These are phyloP conservation scores for Dendrothele bispora DNA, from an alignment of 768 basidiomycete genomes.

Conservation along the genomic window DNA sequence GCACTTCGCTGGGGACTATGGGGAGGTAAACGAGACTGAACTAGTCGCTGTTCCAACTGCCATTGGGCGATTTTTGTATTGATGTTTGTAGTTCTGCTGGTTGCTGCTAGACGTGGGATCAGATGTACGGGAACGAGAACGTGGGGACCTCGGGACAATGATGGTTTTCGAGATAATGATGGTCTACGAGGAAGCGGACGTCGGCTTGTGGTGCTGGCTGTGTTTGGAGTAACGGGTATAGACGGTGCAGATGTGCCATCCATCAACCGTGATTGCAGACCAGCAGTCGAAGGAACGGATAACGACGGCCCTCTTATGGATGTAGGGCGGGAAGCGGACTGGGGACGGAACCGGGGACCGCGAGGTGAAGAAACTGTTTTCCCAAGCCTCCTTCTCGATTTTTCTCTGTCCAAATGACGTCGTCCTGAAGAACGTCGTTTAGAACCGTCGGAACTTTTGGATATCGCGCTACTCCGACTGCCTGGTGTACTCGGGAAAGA, in stretches of 20 bases:
- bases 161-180: neutral
- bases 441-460: too few species aligned
- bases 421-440: slow-evolving; percentile 6
- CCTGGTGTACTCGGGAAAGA: too few species aligned
- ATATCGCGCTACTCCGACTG: too few species aligned
- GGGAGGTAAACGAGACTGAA: too few species aligned
- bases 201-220: neutral
- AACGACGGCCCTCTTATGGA: too few species aligned
- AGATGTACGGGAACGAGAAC: neutral
- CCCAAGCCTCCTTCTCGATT: neutral
- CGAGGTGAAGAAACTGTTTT: neutral
- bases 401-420: slow-evolving; percentile 2
- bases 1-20: too few species aligned
- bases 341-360: slow-evolving; percentile 2
- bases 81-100: too few species aligned
- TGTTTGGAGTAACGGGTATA: neutral
- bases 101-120: too few species aligned
- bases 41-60: too few species aligned
- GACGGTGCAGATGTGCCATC: slow-evolving; percentile 1
- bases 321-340: neutral
- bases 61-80: too few species aligned
- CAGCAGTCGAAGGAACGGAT: too few species aligned
- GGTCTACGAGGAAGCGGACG: slow-evolving; percentile 1
- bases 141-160: neutral
- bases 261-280: too few species aligned